Evolutionary conservation across 2,329 filamentous ascomycete genomes (phyloP), one percentile per base, ranked within the genome.

Genomic region (Dryadomyces quercus-mongolicae): DNA sequence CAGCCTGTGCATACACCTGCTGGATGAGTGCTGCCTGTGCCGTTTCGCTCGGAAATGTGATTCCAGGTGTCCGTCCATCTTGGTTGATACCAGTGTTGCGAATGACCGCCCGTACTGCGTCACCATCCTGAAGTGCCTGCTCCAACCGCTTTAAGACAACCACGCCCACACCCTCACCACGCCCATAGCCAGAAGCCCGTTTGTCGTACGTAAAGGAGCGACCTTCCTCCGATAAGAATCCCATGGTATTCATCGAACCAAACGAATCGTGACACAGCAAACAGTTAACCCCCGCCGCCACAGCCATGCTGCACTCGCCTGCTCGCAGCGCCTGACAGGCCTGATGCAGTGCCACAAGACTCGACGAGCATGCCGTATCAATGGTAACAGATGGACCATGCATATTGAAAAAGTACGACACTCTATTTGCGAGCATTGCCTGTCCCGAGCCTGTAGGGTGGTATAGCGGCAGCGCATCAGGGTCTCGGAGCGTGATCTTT

Each of bases 221-320:
- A 15, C 59, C 59, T 9, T 54, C 56, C 0, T 56, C 50, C 4
- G 57, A 59, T n/a, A 61, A 64, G 55, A 80, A 76, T 56, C 75
- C 76, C 49, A 78, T 64, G 3, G 70, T 73, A 6, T 73, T 76
- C 74, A 78, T 78, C 1, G 74, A 57, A 6, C 52, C 51, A 12
- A 58, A 55, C 16, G 53, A 56, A 43, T 63, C 59, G 18, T 61
- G 61, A 22, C 54, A 53, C 2, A 62, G 49, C n/a, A 61, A 51
- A 42, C 60, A 47, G 51, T 62, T 61, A 42, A 56, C 56, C 16
- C 60, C 62, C 5, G 57, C 59, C 10, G 60, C 62, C 8, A 63
- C 40, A 3, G 60, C 59, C 10, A 54, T 55, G 6, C 20, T 46
- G 36, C 57, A 58, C 36, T 61, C 60, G 20, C 62, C 62, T 0